phyloP scores from a whole-genome alignment of 345 rosid species.

The Angophora floribunda region DNA sequence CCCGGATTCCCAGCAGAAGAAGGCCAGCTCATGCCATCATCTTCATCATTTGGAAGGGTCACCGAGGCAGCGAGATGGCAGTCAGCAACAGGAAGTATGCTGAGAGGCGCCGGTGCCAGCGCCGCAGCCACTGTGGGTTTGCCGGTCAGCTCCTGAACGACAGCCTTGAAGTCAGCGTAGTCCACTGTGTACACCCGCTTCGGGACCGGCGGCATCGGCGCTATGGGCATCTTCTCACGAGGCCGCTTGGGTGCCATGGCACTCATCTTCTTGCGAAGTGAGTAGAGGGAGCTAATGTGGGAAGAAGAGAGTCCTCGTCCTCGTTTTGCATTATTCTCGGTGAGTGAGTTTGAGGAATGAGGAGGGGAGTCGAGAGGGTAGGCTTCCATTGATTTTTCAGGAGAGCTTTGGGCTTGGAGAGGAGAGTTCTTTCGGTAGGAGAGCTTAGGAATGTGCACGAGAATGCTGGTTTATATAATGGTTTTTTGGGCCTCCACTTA shows the following conservation, averaged over 20 bases:
- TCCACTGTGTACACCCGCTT: neutral
- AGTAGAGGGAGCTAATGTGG: neutral
- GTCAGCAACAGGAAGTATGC: neutral
- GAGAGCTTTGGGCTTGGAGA: neutral
- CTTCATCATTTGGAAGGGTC: neutral
- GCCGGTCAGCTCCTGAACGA: neutral
- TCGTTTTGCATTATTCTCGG: neutral
- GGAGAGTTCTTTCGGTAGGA: neutral
- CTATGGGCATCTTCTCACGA: neutral
- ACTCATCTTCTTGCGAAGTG: slow-evolving; percentile 10
- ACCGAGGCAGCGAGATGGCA: neutral
- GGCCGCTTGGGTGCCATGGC: slow-evolving; percentile 6
- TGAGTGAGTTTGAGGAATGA: neutral
- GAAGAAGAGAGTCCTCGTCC: slow-evolving; percentile 8
- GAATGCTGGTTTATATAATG: neutral
- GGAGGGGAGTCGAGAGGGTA: neutral
- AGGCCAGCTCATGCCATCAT: neutral
- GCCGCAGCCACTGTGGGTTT: neutral
- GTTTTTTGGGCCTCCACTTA: neutral
- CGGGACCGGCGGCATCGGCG: neutral
- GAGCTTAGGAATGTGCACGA: neutral
- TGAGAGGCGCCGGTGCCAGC: neutral
- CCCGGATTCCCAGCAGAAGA: neutral
- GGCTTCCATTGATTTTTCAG: neutral
- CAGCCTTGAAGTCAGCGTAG: neutral